phyloP scores from a whole-genome alignment of 2,329 filamentous ascomycete genomes.

The Fusarium xyrophilum region DNA sequence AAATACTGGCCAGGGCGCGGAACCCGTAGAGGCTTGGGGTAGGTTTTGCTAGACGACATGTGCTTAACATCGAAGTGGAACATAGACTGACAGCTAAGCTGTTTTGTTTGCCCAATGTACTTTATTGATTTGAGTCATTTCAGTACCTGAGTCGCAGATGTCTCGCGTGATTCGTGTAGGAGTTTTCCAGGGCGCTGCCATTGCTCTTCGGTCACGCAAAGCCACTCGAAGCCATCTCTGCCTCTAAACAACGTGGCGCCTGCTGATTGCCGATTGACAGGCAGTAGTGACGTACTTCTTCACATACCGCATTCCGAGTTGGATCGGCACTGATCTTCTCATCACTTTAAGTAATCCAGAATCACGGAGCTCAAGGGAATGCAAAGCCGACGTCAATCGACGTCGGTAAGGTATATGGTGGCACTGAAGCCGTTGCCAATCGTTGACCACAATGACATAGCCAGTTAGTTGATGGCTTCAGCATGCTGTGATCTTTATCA shows the following conservation, averaged over 20 bases:
- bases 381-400: not conserved
- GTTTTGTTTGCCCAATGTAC: accelerated
- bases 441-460: not conserved
- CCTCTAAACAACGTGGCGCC: not conserved
- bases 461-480: not conserved
- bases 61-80: not conserved
- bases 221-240: not conserved
- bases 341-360: not conserved
- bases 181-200: not conserved
- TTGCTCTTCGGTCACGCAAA: not conserved
- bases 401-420: not conserved
- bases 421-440: not conserved
- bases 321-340: not conserved
- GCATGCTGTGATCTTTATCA: not conserved
- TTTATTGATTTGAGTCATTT: not conserved
- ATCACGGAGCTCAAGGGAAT: not conserved
- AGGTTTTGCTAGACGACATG: constrained; percentile 11
- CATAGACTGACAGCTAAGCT: too few species aligned
- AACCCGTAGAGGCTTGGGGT: not conserved
- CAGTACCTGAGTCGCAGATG: too few species aligned
- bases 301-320: not conserved
- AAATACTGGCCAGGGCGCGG: not conserved
- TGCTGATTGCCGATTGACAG: not conserved
- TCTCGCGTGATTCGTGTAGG: not conserved
- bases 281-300: not conserved